phyloP scores from a whole-genome alignment of 2,329 filamentous ascomycete genomes.

The Pleurostoma richardsiae region DNA sequence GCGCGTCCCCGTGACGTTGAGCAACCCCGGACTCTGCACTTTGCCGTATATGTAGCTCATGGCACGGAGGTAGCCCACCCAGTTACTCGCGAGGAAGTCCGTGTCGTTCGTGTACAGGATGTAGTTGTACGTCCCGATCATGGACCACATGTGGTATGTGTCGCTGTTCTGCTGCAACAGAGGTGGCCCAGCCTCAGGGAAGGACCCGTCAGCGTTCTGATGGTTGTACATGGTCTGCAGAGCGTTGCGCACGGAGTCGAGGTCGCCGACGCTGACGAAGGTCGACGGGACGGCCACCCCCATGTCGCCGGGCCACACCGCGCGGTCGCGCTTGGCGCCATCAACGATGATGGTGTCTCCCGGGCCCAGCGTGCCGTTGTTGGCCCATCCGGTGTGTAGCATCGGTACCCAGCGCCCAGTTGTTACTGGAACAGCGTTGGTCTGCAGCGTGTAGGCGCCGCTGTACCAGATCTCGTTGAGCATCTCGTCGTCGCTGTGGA shows the following conservation, averaged over 20 bases:
- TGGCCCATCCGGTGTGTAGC: slow-evolving; percentile 32
- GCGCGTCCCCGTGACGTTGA: slow-evolving; percentile 42
- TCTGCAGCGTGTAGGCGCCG: slow-evolving; percentile 40
- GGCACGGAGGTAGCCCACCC: slow-evolving; percentile 22
- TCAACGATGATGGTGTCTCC: slow-evolving; percentile 32
- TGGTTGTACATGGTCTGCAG: slow-evolving; percentile 34
- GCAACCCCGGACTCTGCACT: slow-evolving; percentile 25
- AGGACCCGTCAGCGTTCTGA: slow-evolving; percentile 31
- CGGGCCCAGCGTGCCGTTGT: slow-evolving; percentile 24
- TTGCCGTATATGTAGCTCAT: slow-evolving; percentile 20
- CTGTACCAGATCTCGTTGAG: slow-evolving; percentile 50
- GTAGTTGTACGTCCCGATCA: slow-evolving; percentile 53
- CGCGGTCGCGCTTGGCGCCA: slow-evolving; percentile 48
- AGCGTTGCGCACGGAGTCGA: slow-evolving; percentile 40
- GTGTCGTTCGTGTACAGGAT: slow-evolving; percentile 46
- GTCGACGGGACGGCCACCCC: slow-evolving; percentile 45
- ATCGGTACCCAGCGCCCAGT: slow-evolving; percentile 25
- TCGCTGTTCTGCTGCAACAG: slow-evolving; percentile 26
- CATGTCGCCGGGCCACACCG: slow-evolving; percentile 56
- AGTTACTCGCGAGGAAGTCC: slow-evolving; percentile 22
- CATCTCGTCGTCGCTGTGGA: slow-evolving; percentile 39
- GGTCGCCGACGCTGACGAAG: slow-evolving; percentile 43
- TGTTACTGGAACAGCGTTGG: slow-evolving; percentile 23
- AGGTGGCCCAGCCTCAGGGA: slow-evolving; percentile 46
- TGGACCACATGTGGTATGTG: slow-evolving; percentile 31